A percentile compares a stretch with the other conserved stretches of the same genome.
Conservation (phyloP, 306 rosid species). For the Dryas drummondii region DNA sequence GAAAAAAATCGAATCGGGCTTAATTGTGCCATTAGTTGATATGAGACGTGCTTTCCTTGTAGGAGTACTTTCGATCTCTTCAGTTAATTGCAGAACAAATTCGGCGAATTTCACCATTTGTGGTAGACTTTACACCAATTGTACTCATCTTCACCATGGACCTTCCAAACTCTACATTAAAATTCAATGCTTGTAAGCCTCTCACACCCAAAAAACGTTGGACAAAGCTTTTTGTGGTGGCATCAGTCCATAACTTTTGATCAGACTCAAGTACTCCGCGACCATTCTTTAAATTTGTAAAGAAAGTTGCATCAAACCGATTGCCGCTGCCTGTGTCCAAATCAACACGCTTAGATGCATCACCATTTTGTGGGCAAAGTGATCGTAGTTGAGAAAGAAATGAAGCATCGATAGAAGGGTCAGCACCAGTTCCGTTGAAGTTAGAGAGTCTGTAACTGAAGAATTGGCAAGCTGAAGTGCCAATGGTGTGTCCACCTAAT, state of each 20-base stretch:
- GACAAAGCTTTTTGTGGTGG: conserved; percentile 41
- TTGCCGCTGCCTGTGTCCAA: conserved; percentile 41
- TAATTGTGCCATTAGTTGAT: not conserved
- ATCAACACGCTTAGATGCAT: conserved; percentile 35
- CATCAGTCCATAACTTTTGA: conserved; percentile 52
- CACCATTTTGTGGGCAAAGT: conserved; percentile 50
- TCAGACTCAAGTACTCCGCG: conserved; percentile 62
- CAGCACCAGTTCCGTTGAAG: conserved; percentile 29
- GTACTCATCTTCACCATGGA: conserved; percentile 66
- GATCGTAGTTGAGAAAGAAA: conserved; percentile 44
- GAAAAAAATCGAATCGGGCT: too few species aligned
- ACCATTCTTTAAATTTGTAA: conserved; percentile 33
- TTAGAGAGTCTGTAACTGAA: conserved; percentile 47
- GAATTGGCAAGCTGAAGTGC: conserved; percentile 46
- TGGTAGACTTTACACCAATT: conserved; percentile 41
- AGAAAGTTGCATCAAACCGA: conserved; percentile 44
- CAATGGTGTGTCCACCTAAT: conserved; percentile 61
- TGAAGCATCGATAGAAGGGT: conserved; percentile 44
- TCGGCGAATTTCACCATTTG: conserved; percentile 54
- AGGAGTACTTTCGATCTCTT: not conserved
- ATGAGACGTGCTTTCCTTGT: too few species aligned
- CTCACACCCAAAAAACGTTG: conserved; percentile 36
- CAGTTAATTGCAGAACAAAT: conserved; percentile 41
- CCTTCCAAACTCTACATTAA: conserved; percentile 48
- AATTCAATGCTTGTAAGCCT: conserved; percentile 35